Evolutionary conservation across 1,284 basidiomycete species (phyloP), one percentile per base, ranked within the genome.

Genomic region (Jaminaea rosea): DNA sequence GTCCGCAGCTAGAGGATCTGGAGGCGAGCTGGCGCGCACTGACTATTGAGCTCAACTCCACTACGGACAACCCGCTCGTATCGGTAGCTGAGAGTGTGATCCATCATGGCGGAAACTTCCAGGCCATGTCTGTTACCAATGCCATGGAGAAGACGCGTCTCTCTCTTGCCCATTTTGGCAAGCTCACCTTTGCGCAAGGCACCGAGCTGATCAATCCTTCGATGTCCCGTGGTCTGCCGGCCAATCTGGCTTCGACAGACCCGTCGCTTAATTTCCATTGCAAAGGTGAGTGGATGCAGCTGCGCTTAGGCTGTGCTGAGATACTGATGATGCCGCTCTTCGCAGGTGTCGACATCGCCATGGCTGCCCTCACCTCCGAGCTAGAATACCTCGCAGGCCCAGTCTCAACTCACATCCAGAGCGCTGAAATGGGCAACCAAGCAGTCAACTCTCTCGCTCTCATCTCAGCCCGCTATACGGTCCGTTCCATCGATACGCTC

Each of bases 91-190:
- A 44, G 17, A 32, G 48, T 27, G 10, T 17, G 9, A 49, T 42
- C 26, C 51, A 52, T 36, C 46, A 53, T 26, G 50, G 55, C 17
- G 53, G 53, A n/a, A 55, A 55, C 24, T 55, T 55, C 48, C 53
- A 55, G 44, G 55, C 50, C 1, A 86, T 88, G 82, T 79, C 86
- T 1, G 81, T 90, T 44, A 86, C 86, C 9, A 87, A 87, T 52
- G 83, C 84, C 8, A 88, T 90, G 85, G 88, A 90, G 75, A 86
- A 87, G 72, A 86, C 86, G 3, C 83, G 87, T 21, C 81, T 89
- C 39, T 79, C 84, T 3, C 77, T 90, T 26, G 81, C 86, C 58
- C 86, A 87, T 65, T 80, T 90, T 47, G 88, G 87, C 53, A 87
- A 88, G 74, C 75, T 90, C 34, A 76, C 87, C 55, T 91, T 88